phyloP scores from a whole-genome alignment of 2,329 filamentous ascomycete species.

The Clarireedia monteithiana region DNA sequence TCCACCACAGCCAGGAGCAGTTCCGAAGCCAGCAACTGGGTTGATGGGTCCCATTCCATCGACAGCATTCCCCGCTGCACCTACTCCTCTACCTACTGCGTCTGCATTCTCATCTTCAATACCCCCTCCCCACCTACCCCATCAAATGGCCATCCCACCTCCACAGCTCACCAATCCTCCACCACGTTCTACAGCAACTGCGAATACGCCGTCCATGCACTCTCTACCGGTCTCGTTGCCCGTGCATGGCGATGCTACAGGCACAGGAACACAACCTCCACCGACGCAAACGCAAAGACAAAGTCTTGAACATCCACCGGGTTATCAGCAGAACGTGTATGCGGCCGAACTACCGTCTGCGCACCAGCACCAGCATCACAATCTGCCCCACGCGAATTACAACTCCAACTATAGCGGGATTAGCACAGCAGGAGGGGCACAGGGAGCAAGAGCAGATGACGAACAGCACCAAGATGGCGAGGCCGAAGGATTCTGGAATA shows the following conservation, averaged over 20 bases:
- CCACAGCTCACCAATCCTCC: slow-evolving; percentile 27
- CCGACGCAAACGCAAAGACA: slow-evolving; percentile 4
- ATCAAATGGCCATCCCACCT: slow-evolving; percentile 29
- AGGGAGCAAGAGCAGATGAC: too few species aligned
- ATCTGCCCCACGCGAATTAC: neutral
- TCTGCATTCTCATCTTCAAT: slow-evolving; percentile 24
- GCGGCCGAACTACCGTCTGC: slow-evolving; percentile 44
- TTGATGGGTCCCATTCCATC: slow-evolving; percentile 35
- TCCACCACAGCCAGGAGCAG: slow-evolving; percentile 49
- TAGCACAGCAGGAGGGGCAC: too few species aligned
- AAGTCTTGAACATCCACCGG: slow-evolving; percentile 31
- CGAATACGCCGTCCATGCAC: slow-evolving; percentile 13
- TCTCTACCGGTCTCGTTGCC: slow-evolving; percentile 16
- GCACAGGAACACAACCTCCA: neutral
- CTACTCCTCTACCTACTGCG: slow-evolving; percentile 29
- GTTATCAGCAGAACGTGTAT: slow-evolving; percentile 49
- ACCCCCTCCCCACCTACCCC: slow-evolving; percentile 33
- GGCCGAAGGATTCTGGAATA: slow-evolving; percentile 40
- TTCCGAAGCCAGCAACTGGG: slow-evolving; percentile 35
- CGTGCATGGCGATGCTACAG: slow-evolving; percentile 9
- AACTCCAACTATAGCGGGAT: too few species aligned
- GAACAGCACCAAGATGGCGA: neutral
- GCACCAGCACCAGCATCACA: slow-evolving; percentile 29
- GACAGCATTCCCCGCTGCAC: slow-evolving; percentile 37
- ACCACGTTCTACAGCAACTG: slow-evolving; percentile 39